These are phyloP conservation scores for Gyromitra esculenta DNA, from an alignment of 2,329 filamentous ascomycete species.

Conservation along the genomic window DNA sequence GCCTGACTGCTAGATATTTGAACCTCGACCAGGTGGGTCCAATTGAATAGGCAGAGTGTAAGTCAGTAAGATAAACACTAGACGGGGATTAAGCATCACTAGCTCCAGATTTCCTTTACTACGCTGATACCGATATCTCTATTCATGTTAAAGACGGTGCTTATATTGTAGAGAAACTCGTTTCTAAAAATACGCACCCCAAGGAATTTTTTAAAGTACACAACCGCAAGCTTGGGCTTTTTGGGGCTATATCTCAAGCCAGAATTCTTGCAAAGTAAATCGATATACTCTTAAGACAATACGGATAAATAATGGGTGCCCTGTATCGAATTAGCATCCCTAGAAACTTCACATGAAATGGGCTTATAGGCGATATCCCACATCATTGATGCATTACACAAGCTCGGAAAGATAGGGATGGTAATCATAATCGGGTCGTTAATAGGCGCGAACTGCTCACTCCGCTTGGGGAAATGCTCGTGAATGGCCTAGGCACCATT, in stretches of 20 bases:
- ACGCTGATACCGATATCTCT: not conserved
- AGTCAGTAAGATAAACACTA: not conserved
- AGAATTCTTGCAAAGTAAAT: no score
- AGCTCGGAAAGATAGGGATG: not conserved
- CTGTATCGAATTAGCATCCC: not conserved
- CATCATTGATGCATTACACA: not conserved
- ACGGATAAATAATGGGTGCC: not conserved
- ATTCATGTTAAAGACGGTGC: not conserved
- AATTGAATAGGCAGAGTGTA: not conserved
- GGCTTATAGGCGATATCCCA: not conserved
- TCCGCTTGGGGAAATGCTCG: not conserved
- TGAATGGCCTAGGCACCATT: not conserved
- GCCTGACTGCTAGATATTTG: not conserved
- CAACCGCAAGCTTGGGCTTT: no score
- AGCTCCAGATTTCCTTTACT: not conserved
- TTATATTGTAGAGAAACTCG: not conserved
- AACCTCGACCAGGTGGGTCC: not conserved
- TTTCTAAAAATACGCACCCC: not conserved
- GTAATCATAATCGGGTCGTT: not conserved
- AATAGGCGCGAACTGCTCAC: not conserved
- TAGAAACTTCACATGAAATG: not conserved
- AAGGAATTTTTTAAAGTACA: not conserved
- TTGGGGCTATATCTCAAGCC: no score
- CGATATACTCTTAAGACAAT: not conserved
- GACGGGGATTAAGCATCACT: not conserved